Percentiles rank a stretch among this genome's conserved stretches.
These are phyloP conservation scores for Apiotrichum brassicae DNA, from an alignment of 1,284 basidiomycete genomes.

Conservation along the genomic window DNA sequence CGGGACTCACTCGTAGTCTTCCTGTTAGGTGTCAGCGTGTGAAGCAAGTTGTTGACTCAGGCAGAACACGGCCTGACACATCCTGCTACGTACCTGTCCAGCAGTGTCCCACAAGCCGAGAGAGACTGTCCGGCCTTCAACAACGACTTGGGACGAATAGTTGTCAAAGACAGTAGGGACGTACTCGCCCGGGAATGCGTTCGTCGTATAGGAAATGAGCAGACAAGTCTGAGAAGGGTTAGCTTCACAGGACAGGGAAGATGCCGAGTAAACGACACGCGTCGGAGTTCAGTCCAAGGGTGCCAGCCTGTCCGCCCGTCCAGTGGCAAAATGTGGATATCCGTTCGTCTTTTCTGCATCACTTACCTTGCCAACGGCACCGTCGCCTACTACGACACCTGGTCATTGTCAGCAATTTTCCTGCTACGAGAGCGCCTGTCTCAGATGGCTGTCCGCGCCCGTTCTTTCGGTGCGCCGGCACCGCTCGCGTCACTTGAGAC, in stretches of 20 bases:
- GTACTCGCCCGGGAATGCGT: constrained; percentile 82
- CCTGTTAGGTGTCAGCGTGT: constrained; percentile 34
- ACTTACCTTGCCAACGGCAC: constrained; percentile 95
- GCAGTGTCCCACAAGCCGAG: constrained; percentile 99
- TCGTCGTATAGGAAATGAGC: constrained; percentile 94
- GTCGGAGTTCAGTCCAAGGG: no score
- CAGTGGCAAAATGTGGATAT: no score
- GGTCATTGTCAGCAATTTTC: constrained; percentile 7
- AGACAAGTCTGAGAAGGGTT: constrained; percentile 73
- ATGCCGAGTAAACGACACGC: no score
- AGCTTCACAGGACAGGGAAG: no score
- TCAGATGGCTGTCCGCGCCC: no score
- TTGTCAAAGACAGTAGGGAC: constrained; percentile 71
- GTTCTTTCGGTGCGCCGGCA: no score
- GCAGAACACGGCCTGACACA: no score
- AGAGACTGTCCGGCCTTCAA: constrained; percentile 97
- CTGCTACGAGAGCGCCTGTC: no score
- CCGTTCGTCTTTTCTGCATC: no score
- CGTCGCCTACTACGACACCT: constrained; percentile 93
- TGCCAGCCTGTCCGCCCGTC: no score
- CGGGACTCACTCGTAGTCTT: constrained; percentile 58
- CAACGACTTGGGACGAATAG: constrained; percentile 68
- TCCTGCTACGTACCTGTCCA: constrained; percentile 59
- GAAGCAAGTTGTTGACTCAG: neutral
- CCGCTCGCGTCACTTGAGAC: neutral